phyloP scores from a whole-genome alignment of 2,329 filamentous ascomycete genomes.

The Basipetospora chlamydospora region DNA sequence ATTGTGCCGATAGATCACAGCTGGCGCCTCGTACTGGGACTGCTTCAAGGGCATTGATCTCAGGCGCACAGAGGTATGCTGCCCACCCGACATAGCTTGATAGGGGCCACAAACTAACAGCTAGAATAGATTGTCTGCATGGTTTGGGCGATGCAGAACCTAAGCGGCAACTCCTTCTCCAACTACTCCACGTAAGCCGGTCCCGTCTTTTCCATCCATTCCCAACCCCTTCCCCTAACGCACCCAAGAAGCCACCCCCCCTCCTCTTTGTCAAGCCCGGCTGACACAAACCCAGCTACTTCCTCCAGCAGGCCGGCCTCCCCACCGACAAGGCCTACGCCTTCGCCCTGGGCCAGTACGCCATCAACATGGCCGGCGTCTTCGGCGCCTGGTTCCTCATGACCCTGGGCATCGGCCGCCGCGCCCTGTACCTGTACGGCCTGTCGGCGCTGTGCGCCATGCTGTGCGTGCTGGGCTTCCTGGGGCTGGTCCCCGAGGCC shows the following conservation, averaged over 20 bases:
- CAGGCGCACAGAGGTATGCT: conserved; percentile 50
- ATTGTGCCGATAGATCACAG: conserved; percentile 46
- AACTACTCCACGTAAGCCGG: conserved; percentile 6
- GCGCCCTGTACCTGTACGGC: conserved; percentile 29
- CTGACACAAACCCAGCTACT: conserved; percentile 24
- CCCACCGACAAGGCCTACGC: conserved; percentile 15
- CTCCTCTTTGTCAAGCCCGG: too few relatives aligned
- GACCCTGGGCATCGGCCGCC: conserved; percentile 26
- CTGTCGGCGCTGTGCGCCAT: conserved; percentile 27
- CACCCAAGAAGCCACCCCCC: neutral
- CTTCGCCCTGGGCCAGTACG: conserved; percentile 23
- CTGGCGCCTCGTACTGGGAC: conserved; percentile 61
- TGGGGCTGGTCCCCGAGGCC: conserved; percentile 49
- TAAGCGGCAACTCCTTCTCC: conserved; percentile 46
- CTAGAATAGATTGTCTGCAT: conserved; percentile 37
- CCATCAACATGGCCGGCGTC: conserved; percentile 26
- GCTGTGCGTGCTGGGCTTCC: conserved; percentile 35
- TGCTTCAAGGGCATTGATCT: conserved; percentile 71
- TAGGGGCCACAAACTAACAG: too few relatives aligned
- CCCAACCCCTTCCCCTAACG: too few relatives aligned
- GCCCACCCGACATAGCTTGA: too few relatives aligned
- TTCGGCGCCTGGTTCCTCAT: conserved; percentile 28
- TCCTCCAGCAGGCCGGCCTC: conserved; percentile 23
- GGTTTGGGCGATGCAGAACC: conserved; percentile 49
- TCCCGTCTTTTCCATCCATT: too few relatives aligned